Evolutionary conservation across 2,329 filamentous ascomycete species (phyloP), one percentile per base, ranked within the genome.

Genomic region (Ceratocystis diversiconidia): DNA sequence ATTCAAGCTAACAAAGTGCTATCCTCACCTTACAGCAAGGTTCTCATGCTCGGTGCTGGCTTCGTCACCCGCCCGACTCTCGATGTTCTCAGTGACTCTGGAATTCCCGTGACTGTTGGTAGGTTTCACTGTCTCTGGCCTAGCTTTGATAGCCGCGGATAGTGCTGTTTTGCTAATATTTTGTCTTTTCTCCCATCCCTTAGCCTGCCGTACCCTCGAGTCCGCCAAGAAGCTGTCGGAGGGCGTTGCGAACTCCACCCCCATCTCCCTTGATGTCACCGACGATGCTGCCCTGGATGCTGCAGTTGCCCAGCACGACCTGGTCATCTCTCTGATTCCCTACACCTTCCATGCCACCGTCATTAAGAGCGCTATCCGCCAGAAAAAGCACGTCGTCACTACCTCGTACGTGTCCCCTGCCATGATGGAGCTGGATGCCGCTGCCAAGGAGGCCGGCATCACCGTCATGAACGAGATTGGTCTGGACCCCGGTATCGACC

Each of bases 391-490:
- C 79, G 91, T 97, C 68, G 92, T 97, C 73, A 96, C 92, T 67
- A 96, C 92, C 36, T 90, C 85, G 70, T 97, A 97, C 74, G 89
- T 96, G 70, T 95, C 89, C 3, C 90, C 90, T 2, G 89, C 90
- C 70, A 96, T 96, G 91, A 77, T 87, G 78, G 92, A 92, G 79
- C 85, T 97, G 62, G 88, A 96, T 72, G 80, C 85, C 71, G 79
- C 87, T 71, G 85, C 83, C 75, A 95, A 96, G 82, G 88, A 87
- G 69, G 92, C 92, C 19, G 92, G 91, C 68, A 96, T 96, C 74
- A 95, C 90, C 10, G 92, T 96, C 74, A 92, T 96, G 88, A 96
- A 97, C 78, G 92, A 97, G 82, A 95, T 95, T 73, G 90, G 90
- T 69, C 75, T 80, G 55, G 86, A 88, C 75, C 86, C 86, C 32